Evolutionary conservation across 1,284 basidiomycete species (phyloP).

Genomic region (Cystobasidiaceae sp.): DNA sequence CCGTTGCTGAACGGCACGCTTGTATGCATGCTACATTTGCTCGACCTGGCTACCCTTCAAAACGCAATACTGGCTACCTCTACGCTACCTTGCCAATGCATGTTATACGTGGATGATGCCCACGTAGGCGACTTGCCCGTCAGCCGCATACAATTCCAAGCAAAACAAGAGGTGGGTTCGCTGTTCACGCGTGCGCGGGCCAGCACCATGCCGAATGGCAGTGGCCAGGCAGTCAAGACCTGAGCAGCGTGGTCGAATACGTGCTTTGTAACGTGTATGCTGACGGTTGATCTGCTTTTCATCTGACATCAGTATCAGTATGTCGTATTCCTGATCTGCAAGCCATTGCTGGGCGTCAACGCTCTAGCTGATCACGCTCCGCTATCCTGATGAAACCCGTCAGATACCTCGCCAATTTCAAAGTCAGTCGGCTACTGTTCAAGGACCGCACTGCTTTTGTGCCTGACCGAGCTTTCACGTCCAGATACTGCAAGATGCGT

Average conservation of each 20-base stretch:
- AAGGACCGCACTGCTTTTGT: not conserved
- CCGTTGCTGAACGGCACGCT: not conserved
- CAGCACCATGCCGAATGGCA: not conserved
- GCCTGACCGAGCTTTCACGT: not conserved
- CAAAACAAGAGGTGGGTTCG: constrained; percentile 27
- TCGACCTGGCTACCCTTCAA: not conserved
- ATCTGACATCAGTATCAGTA: constrained; percentile 24
- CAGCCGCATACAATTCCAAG: constrained; percentile 28
- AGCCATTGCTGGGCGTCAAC: not conserved
- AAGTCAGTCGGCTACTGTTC: constrained; percentile 66
- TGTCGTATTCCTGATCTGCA: not conserved
- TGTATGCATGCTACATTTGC: not conserved
- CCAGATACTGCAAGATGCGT: constrained; percentile 53
- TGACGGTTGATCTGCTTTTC: not conserved
- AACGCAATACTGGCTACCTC: not conserved
- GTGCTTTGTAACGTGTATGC: too few relatives aligned
- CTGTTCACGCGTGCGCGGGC: not conserved
- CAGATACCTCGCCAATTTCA: constrained; percentile 86
- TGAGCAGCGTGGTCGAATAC: too few relatives aligned
- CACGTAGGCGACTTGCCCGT: constrained; percentile 8
- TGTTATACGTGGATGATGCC: not conserved
- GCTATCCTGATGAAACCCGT: not conserved
- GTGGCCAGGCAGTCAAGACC: too few relatives aligned
- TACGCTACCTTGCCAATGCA: too few relatives aligned
- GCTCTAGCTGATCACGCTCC: not conserved